Evolutionary conservation across 768 basidiomycete species (phyloP).

Genomic region (Aureoboletus auriporus): DNA sequence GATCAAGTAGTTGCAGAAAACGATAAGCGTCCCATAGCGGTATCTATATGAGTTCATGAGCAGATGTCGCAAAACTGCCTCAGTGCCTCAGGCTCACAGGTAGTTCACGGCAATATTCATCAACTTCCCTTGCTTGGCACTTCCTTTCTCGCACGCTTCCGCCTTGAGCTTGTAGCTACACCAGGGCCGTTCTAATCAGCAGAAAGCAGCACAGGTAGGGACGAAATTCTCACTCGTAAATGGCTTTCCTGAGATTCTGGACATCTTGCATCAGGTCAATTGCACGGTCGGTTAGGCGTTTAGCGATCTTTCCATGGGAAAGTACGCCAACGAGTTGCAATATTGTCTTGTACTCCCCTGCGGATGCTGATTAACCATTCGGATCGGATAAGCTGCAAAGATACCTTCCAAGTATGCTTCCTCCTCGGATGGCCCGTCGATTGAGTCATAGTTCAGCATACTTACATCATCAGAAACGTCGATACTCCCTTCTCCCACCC

Average conservation of each 20-base stretch:
- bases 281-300: constrained; percentile 81
- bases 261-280: constrained; percentile 95
- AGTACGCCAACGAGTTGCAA: constrained; percentile 90
- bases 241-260: constrained; percentile 92
- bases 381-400: neutral
- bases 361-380: neutral
- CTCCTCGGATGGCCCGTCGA: constrained; percentile 84
- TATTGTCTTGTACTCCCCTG: constrained; percentile 97
- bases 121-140: constrained; percentile 71
- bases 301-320: constrained; percentile 89
- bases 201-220: neutral
- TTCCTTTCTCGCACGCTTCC: constrained; percentile 78
- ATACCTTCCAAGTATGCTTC: constrained; percentile 84
- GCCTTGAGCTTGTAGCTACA: constrained; percentile 86
- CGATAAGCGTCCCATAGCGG: constrained; percentile 88
- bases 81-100: constrained; percentile 45
- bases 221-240: constrained; percentile 72
- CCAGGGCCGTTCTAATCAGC: constrained; percentile 6
- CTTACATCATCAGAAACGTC: constrained; percentile 33
- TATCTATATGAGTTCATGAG: constrained; percentile 43
- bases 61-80: constrained; percentile 1
- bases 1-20: constrained; percentile 92
- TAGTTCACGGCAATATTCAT: constrained; percentile 83
- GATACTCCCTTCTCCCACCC: constrained; percentile 45
- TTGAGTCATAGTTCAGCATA: constrained; percentile 54